These are phyloP conservation scores for Crithidia expoeki DNA, from an alignment of 208 protist species.

Conservation along the genomic window DNA sequence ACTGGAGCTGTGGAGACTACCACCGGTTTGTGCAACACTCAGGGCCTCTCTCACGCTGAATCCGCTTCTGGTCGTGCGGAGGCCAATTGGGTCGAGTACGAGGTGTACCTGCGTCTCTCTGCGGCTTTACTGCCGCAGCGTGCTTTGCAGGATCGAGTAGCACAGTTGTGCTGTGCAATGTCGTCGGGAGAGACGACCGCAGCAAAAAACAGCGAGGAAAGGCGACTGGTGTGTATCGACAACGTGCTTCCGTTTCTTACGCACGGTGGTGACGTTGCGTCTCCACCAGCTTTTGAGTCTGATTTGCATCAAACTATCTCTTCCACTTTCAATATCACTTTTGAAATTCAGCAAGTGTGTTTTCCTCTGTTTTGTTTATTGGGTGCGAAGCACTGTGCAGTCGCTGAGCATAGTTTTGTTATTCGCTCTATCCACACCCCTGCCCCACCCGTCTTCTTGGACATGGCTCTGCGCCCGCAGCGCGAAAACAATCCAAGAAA, in stretches of 20 bases:
- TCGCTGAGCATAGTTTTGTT: constrained; percentile 15
- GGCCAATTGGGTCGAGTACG: constrained; percentile 19
- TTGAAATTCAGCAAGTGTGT: constrained; percentile 13
- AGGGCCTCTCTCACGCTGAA: neutral
- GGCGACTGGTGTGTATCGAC: constrained; percentile 15
- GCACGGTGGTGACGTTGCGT: constrained; percentile 16
- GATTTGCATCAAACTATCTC: neutral
- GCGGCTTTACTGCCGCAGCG: constrained; percentile 18
- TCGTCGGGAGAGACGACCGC: neutral
- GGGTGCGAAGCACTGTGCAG: constrained; percentile 24
- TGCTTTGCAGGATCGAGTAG: constrained; percentile 24
- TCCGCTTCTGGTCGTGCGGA: neutral
- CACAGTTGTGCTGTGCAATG: constrained; percentile 25
- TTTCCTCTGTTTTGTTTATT: constrained; percentile 32
- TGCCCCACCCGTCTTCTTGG: neutral
- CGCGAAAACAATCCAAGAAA: neutral
- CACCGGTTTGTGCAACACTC: neutral
- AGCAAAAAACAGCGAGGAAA: neutral
- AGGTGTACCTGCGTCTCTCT: constrained; percentile 17
- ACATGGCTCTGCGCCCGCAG: constrained; percentile 5
- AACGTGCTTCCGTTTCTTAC: constrained; percentile 43
- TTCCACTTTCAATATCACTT: neutral
- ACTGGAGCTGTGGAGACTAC: neutral
- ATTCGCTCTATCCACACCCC: constrained; percentile 26
- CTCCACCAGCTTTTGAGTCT: neutral